Evolutionary conservation across 2,329 filamentous ascomycete species (phyloP), one percentile per base, ranked within the genome.

Genomic region (Dryadomyces quercivorus): DNA sequence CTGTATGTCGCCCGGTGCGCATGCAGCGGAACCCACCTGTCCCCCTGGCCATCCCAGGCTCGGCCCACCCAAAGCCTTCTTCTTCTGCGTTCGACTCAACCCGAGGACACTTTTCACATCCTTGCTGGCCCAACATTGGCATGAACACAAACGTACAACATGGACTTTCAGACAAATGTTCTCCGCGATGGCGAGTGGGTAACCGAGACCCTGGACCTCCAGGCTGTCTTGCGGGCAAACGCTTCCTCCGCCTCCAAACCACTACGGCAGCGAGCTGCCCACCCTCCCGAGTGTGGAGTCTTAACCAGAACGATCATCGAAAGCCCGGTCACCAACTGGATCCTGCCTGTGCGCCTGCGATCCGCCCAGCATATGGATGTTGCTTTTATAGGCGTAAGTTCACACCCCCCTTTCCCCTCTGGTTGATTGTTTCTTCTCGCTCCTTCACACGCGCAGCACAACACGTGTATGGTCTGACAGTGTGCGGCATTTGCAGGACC

Each of bases 301-400:
- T 74, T 97, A 48, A 88, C 88, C 1, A 83, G 80, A 63, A 95
- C 91, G 0, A 66, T 95, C 34, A 73, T 92, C 51, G 78, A 83
- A 53, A 94, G 87, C 59, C 86, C 91, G 1, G 73, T 86, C 40
- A 77, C 85, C 55, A 84, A 85, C 63, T 86, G 80, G 73, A 85
- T 96, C 46, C 72, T 95, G 15, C 87, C 90, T 13, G 88, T 84
- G n/a, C 81, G 84, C 57, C 73, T 97, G 56, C 79, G 91, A 56
- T 83, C 83, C 54, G 74, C 75, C 52, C 69, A 75, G 46, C 75
- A 82, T 57, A 90, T 93, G 61, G 91, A 97, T 70, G 81, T 96
- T 59, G 84, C 91, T 42, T 89, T 95, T 62, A 77, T 98, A 55
- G 88, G 90, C 53, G 83, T 86, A 74, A 69, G 81, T 46, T n/a